Evolutionary conservation across 345 rosid genomes (phyloP), one percentile per base, ranked within the genome.

Genomic region (Corchorus capsularis): DNA sequence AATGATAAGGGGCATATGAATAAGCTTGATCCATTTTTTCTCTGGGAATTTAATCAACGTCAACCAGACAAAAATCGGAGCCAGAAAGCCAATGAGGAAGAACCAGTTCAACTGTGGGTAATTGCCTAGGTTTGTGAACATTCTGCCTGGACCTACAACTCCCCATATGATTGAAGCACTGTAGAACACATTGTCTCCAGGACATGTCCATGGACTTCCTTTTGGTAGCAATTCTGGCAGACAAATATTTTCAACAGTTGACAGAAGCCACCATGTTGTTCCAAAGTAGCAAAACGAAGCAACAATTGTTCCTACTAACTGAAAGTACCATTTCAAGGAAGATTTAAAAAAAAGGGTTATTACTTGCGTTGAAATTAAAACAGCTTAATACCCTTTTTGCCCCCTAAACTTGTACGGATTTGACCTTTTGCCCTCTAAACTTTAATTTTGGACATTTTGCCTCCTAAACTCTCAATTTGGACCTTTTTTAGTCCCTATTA

Each of bases 101-200:
- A 27, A 27, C 27, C 27, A 27, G 27, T 27, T 27, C 27, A 27
- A 27, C 27, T 27, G 27, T 27, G 87, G 85, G 75, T 92, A 91
- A 77, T 89, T 77, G 3, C 95, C 98, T 0, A 63, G 22, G 3
- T 67, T 84, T 27, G 91, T 80, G 67, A 94, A 93, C 94, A 94
- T 90, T 65, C 93, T 82, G 68, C 78, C 78, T 0, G 97, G 97
- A 11, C 97, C 96, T 9, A 94, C 82, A 1, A 93, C 91, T 77
- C 98, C 97, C 98, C 97, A 93, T 49, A 93, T 89, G 87, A 93
- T 88, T 0, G 98, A 94, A 37, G 97, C 97, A 69, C 82, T 85
- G 88, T 92, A 94, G 84, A 92, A 94, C 4, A 90, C 93, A 14
- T 86, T 89, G 69, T 84, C 85, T 3, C 87, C 81, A 91, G 72